Conservation (phyloP, 192 early-diverging fungal species). For the Chytriomyces sp. region DNA sequence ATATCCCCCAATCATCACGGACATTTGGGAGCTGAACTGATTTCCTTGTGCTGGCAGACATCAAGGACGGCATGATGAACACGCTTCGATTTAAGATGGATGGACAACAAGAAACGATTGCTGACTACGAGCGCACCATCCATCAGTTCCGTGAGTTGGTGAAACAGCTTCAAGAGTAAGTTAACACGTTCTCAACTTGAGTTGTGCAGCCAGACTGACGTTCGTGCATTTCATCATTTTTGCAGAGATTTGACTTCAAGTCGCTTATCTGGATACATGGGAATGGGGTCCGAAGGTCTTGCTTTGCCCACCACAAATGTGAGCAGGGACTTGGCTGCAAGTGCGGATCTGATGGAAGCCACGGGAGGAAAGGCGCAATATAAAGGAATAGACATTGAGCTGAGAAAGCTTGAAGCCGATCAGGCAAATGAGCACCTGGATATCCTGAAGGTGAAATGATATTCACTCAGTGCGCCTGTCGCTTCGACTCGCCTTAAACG, state of each 20-base stretch:
- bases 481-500: slow-evolving; percentile 9
- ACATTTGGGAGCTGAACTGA: neutral
- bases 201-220: neutral
- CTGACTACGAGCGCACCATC: slow-evolving; percentile 86
- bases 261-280: slow-evolving; percentile 10
- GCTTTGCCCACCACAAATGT: no score
- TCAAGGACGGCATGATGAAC: slow-evolving; percentile 71
- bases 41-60: slow-evolving; percentile 42
- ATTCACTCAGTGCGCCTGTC: neutral
- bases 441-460: slow-evolving; percentile 36
- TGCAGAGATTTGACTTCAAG: slow-evolving; percentile 6
- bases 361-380: slow-evolving; percentile 83
- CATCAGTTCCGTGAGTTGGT: slow-evolving; percentile 82
- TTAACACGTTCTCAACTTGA: slow-evolving; percentile 32
- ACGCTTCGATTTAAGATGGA: slow-evolving; percentile 66
- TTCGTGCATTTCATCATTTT: neutral
- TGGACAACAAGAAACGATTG: slow-evolving; percentile 76
- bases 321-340: neutral
- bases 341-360: slow-evolving; percentile 59
- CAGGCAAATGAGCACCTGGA: slow-evolving; percentile 80
- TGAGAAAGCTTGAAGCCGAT: slow-evolving; percentile 82
- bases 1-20: neutral
- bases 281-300: slow-evolving; percentile 1
- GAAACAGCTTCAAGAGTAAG: slow-evolving; percentile 72
- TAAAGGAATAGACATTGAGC: slow-evolving; percentile 88